Conservation (phyloP, 1,139 yeast genomes). For the Saccharomyces hybrid region DNA sequence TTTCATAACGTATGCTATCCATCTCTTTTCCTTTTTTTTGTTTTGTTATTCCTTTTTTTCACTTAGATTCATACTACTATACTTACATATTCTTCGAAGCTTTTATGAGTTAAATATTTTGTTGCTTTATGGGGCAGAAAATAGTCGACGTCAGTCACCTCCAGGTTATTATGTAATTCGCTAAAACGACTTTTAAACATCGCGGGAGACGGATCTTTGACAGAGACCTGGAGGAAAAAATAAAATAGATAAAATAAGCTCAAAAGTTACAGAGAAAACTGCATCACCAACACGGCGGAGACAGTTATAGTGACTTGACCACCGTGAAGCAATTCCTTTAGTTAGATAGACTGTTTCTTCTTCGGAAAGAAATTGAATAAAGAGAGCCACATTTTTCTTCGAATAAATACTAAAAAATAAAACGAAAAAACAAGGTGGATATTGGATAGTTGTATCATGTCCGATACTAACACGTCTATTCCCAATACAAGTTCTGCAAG, state of each 20-base stretch:
- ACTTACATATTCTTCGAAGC: neutral
- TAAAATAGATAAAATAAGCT: neutral
- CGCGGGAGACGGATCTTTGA: neutral
- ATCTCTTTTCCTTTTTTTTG: neutral
- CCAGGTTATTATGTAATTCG: neutral
- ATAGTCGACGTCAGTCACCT: neutral
- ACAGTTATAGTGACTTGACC: neutral
- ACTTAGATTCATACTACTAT: neutral
- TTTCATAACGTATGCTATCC: neutral
- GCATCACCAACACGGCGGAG: neutral
- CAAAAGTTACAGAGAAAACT: neutral
- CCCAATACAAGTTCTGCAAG: neutral
- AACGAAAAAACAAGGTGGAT: neutral
- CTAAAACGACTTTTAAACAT: neutral
- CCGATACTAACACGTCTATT: neutral
- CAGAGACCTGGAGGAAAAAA: neutral
- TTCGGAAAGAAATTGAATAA: neutral
- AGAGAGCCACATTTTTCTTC: neutral
- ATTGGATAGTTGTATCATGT: neutral
- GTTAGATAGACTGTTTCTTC: neutral
- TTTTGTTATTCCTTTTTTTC: neutral
- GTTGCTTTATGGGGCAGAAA: neutral
- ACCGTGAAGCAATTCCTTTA: neutral
- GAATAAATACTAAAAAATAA: neutral
- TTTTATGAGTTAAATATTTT: neutral